Percentiles rank a stretch among this genome's conserved stretches.
Evolutionary conservation across 345 rosid genomes (phyloP).

Genomic region (Hibiscus mutabilis): DNA sequence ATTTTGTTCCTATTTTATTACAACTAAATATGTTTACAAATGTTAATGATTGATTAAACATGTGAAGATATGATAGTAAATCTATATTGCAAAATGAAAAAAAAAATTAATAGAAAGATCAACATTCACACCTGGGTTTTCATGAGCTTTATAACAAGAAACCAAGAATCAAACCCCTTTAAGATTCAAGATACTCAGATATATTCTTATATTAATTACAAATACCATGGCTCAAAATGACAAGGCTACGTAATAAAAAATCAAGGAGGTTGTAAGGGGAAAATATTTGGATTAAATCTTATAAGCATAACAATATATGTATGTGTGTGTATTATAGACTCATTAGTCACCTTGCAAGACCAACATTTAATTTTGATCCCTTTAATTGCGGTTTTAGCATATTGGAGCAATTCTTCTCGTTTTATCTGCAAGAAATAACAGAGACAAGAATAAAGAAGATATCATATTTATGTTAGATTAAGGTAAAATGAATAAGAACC

Average conservation of each 20-base stretch:
- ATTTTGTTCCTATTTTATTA: background rate
- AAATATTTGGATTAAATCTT: background rate
- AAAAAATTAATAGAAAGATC: too few relatives aligned
- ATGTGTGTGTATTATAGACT: background rate
- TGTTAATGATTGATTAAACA: constrained; percentile 3
- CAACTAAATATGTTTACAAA: background rate
- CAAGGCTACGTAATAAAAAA: background rate
- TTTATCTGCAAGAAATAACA: constrained; percentile 42
- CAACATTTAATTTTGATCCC: constrained; percentile 77
- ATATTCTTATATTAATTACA: background rate
- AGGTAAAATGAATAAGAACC: constrained; percentile 6
- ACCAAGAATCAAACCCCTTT: background rate
- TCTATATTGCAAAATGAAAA: background rate
- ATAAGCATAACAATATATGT: background rate
- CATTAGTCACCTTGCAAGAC: constrained; percentile 53
- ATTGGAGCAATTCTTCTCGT: constrained; percentile 81
- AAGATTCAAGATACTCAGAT: background rate
- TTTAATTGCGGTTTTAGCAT: constrained; percentile 78
- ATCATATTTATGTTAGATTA: background rate
- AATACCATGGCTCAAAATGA: background rate
- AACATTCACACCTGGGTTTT: background rate
- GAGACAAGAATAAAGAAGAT: constrained; percentile 1
- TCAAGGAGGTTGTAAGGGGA: background rate
- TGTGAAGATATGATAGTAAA: background rate
- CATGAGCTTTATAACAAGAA: background rate